Evolutionary conservation across 2,329 filamentous ascomycete species (phyloP).

Genomic region (Penicillium sp.): DNA sequence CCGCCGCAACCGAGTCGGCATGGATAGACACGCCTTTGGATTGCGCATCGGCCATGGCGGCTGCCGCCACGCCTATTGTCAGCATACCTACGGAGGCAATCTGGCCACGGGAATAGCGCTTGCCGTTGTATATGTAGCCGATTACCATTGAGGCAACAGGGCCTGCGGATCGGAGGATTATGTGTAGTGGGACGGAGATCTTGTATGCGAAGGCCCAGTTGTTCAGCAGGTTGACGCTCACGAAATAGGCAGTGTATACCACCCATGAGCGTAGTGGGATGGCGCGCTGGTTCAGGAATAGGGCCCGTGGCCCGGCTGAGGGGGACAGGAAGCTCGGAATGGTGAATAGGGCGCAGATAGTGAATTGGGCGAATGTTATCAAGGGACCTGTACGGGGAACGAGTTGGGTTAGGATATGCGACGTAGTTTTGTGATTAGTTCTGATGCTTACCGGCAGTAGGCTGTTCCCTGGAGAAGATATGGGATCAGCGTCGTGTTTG

Average conservation of each 20-base stretch:
- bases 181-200: constrained; percentile 94
- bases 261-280: constrained; percentile 84
- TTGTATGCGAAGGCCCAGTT: constrained; percentile 97
- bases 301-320: constrained; percentile 57
- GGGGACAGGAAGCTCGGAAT: constrained; percentile 72
- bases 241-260: constrained; percentile 86
- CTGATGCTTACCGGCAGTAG: constrained; percentile 66
- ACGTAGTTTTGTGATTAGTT: not conserved
- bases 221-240: constrained; percentile 90
- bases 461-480: constrained; percentile 64
- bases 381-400: constrained; percentile 62
- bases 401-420: not conserved
- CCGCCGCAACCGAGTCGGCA: constrained; percentile 31
- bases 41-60: constrained; percentile 84
- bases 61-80: constrained; percentile 80
- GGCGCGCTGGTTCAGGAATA: constrained; percentile 72
- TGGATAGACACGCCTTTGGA: constrained; percentile 60
- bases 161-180: constrained; percentile 90
- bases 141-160: constrained; percentile 93
- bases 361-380: constrained; percentile 84
- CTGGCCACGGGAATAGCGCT: constrained; percentile 77
- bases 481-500: constrained; percentile 10
- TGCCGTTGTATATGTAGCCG: constrained; percentile 76
- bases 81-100: constrained; percentile 77
- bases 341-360: constrained; percentile 76